These are phyloP conservation scores for Xylaria castorea DNA, from an alignment of 495 filamentous ascomycete species.

Conservation along the genomic window DNA sequence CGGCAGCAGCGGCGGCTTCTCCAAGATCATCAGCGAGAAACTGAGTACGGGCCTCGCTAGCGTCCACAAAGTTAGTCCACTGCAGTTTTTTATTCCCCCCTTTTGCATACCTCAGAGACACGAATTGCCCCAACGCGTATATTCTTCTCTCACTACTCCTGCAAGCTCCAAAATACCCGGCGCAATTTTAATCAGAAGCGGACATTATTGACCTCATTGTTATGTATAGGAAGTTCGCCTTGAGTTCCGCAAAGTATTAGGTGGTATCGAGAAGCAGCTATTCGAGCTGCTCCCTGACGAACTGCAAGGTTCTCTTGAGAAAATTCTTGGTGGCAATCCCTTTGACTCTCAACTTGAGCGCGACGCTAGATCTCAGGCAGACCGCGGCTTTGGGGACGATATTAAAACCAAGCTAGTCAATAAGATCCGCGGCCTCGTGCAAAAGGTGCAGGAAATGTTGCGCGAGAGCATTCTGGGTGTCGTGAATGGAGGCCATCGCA, in stretches of 20 bases:
- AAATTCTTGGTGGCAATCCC: constrained; percentile 46
- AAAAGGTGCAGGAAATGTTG: constrained; percentile 45
- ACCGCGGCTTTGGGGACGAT: constrained; percentile 42
- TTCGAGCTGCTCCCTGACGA: constrained; percentile 45
- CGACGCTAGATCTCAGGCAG: constrained; percentile 28
- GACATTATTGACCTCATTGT: too few species aligned
- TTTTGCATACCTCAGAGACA: too few species aligned
- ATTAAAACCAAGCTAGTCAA: constrained; percentile 43
- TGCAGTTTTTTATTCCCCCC: too few species aligned
- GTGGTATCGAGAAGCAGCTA: constrained; percentile 43
- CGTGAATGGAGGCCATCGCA: constrained; percentile 47
- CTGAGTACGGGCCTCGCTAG: constrained; percentile 42
- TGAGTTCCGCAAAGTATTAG: constrained; percentile 46
- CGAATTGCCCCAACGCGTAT: too few species aligned
- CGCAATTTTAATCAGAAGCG: too few species aligned
- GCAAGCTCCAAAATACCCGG: too few species aligned
- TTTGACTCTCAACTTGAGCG: constrained; percentile 44
- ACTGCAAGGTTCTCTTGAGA: constrained; percentile 44
- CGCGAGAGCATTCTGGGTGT: constrained; percentile 43
- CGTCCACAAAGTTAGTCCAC: constrained; percentile 33
- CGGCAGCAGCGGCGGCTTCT: constrained; percentile 38
- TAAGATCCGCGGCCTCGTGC: constrained; percentile 44
- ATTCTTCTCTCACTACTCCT: too few species aligned
- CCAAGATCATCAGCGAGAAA: constrained; percentile 47
- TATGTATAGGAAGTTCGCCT: constrained; percentile 37